Percentiles rank a stretch among this genome's conserved stretches.
Conservation (phyloP, 2,329 filamentous ascomycete species). For the Dothistroma septosporum region DNA sequence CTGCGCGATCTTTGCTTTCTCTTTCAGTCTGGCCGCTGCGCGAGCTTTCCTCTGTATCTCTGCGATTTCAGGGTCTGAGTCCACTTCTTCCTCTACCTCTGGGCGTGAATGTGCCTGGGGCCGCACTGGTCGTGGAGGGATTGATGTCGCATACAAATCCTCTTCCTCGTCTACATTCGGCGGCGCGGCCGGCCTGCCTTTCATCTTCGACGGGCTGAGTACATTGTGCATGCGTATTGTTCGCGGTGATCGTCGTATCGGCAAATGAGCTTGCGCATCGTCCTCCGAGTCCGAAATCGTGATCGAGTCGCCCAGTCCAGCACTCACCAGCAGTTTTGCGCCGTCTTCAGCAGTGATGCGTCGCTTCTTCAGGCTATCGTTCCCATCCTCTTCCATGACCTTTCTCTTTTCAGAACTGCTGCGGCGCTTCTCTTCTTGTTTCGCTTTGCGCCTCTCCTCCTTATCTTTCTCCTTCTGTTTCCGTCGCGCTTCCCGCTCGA, state of each 20-base stretch:
- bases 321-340: slow-evolving; percentile 19
- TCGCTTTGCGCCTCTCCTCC: slow-evolving; percentile 29
- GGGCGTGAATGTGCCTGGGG: slow-evolving; percentile 1
- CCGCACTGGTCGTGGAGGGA: neutral
- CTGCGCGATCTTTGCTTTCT: slow-evolving; percentile 10
- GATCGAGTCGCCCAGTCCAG: slow-evolving; percentile 16
- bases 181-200: slow-evolving; percentile 3
- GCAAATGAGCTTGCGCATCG: slow-evolving; percentile 10
- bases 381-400: slow-evolving; percentile 23
- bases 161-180: slow-evolving; percentile 20
- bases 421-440: slow-evolving; percentile 31
- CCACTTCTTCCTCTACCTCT: slow-evolving; percentile 33
- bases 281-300: slow-evolving; percentile 12
- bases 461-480: slow-evolving; percentile 34
- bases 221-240: slow-evolving; percentile 15
- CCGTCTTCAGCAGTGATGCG: slow-evolving; percentile 29
- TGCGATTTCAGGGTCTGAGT: slow-evolving; percentile 40
- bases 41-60: slow-evolving; percentile 42
- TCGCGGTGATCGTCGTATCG: slow-evolving; percentile 14
- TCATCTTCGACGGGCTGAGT: slow-evolving; percentile 5
- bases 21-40: slow-evolving; percentile 26
- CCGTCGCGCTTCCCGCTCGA: slow-evolving; percentile 30
- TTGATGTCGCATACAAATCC: slow-evolving; percentile 12
- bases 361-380: slow-evolving; percentile 24
- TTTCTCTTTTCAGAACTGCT: slow-evolving; percentile 25